phyloP scores from a whole-genome alignment of 805 yeast species.

The Lipomyces yamadae region DNA sequence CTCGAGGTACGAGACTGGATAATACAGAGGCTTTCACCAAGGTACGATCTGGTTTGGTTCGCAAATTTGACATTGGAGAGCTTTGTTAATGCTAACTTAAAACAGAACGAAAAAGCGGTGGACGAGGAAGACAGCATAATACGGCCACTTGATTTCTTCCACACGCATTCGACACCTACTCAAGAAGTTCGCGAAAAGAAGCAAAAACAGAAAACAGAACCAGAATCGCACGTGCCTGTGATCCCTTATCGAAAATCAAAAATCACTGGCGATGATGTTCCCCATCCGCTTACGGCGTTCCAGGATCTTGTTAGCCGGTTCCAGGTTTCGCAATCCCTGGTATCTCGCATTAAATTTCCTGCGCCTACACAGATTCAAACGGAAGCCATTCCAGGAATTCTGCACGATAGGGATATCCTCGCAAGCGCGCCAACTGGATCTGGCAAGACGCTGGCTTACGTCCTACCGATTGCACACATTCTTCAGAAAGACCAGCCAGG shows the following conservation, averaged over 20 bases:
- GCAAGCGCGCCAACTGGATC: constrained; percentile 99
- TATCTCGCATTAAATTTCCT: constrained; percentile 70
- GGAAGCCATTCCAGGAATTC: constrained; percentile 79
- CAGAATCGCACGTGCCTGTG: constrained; percentile 61
- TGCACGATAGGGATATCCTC: constrained; percentile 73
- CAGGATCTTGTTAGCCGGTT: constrained; percentile 76
- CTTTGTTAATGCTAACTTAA: constrained; percentile 36
- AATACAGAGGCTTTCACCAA: constrained; percentile 43
- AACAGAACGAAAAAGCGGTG: constrained; percentile 51
- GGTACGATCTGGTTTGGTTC: constrained; percentile 1
- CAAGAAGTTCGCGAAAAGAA: constrained; percentile 43
- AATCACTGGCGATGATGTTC: constrained; percentile 81
- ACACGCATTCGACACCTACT: constrained; percentile 46
- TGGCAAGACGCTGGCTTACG: constrained; percentile 91
- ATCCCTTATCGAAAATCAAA: constrained; percentile 61
- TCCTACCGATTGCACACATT: constrained; percentile 77
- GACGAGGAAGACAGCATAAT: constrained; percentile 54
- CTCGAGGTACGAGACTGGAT: constrained; percentile 83
- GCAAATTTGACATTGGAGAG: too few species aligned
- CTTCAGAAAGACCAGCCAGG: constrained; percentile 48
- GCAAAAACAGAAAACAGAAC: constrained; percentile 51
- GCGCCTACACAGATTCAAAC: constrained; percentile 94
- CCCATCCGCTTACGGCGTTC: constrained; percentile 90
- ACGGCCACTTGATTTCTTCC: constrained; percentile 80
- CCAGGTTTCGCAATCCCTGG: constrained; percentile 61